phyloP scores from a whole-genome alignment of 495 filamentous ascomycete genomes.

The Talaromyces trachyspermus region DNA sequence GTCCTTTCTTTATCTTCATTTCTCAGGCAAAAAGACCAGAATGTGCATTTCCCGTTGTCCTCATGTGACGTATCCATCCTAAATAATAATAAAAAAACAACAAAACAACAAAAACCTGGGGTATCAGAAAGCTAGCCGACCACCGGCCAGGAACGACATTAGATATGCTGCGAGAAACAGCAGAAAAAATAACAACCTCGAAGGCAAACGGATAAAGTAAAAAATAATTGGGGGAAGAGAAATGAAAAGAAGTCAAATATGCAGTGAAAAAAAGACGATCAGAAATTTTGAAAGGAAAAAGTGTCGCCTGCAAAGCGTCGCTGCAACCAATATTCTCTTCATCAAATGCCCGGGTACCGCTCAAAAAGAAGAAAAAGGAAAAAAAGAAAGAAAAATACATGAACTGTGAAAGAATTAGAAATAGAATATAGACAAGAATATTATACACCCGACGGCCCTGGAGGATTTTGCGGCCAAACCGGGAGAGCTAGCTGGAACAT shows the following conservation, averaged over 20 bases:
- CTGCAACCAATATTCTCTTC: conserved; percentile 11
- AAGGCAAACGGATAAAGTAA: not conserved
- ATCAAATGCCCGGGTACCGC: not conserved
- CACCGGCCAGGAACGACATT: conserved; percentile 1
- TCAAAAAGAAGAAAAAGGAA: conserved; percentile 17
- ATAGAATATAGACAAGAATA: too few species aligned
- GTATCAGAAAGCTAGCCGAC: conserved; percentile 9
- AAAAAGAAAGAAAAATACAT: conserved; percentile 13
- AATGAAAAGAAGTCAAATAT: conserved; percentile 11
- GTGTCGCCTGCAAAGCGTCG: conserved; percentile 10
- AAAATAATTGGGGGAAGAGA: conserved; percentile 17
- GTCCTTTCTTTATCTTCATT: too few species aligned
- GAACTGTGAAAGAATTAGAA: conserved; percentile 11
- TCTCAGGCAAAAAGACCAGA: too few species aligned
- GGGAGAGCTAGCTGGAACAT: too few species aligned
- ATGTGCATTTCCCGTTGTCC: too few species aligned
- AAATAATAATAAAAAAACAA: not conserved
- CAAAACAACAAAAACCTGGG: conserved; percentile 5
- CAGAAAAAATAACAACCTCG: not conserved
- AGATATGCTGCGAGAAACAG: not conserved
- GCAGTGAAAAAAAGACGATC: not conserved
- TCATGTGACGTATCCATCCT: too few species aligned
- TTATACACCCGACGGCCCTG: too few species aligned
- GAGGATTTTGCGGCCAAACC: too few species aligned
- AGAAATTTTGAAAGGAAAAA: not conserved